phyloP scores from a whole-genome alignment of 2,329 filamentous ascomycete species.

The Apiospora hydei region DNA sequence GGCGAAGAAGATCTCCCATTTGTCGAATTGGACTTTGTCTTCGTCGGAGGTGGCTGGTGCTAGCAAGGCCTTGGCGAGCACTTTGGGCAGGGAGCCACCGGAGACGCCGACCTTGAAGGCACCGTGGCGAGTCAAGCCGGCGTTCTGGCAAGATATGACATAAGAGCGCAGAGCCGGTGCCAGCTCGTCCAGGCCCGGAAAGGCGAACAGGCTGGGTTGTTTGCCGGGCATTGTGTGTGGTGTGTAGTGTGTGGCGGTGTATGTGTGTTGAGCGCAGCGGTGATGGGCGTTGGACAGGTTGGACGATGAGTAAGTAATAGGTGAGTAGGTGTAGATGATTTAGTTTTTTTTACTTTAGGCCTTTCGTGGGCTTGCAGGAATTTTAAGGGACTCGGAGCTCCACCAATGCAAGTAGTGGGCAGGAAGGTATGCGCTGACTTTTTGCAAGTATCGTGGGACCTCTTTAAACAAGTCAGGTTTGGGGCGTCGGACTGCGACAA shows the following conservation, averaged over 20 bases:
- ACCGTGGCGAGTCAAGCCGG: constrained; percentile 79
- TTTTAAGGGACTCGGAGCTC: constrained; percentile 8
- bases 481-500: constrained; percentile 5
- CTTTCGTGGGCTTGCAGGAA: constrained; percentile 17
- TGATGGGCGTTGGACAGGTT: background rate
- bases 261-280: constrained; percentile 1
- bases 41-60: constrained; percentile 56
- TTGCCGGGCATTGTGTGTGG: constrained; percentile 55
- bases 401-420: constrained; percentile 15
- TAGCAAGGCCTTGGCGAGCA: constrained; percentile 84
- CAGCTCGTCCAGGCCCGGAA: constrained; percentile 72
- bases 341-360: background rate
- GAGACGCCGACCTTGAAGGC: constrained; percentile 93
- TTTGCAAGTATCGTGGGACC: constrained; percentile 18
- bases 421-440: constrained; percentile 6
- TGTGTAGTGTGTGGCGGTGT: constrained; percentile 5
- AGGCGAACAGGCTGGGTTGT: constrained; percentile 80
- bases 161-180: constrained; percentile 82
- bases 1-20: constrained; percentile 98
- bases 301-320: too few relatives aligned
- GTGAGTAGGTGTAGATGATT: background rate
- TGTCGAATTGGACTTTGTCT: constrained; percentile 77
- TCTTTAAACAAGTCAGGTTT: constrained; percentile 11
- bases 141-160: constrained; percentile 81
- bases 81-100: constrained; percentile 89